phyloP scores from a whole-genome alignment of 2,329 filamentous ascomycete genomes.

The Botrytis pseudocinerea region DNA sequence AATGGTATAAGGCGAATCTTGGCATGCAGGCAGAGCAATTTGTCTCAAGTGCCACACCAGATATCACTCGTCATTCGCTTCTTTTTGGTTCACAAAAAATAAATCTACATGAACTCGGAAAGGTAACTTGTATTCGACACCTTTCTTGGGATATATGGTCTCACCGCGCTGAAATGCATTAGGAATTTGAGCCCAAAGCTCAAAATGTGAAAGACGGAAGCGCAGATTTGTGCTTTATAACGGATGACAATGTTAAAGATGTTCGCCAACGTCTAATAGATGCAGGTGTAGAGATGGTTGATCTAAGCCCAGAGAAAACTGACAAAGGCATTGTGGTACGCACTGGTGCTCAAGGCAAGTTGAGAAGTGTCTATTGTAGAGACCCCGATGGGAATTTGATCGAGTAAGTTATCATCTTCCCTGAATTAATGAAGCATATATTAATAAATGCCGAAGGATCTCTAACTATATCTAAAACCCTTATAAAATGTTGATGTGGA shows the following conservation, averaged over 20 bases:
- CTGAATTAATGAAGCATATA: slow-evolving; percentile 1
- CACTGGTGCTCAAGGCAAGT: slow-evolving; percentile 55
- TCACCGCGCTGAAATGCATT: not conserved
- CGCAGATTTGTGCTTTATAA: slow-evolving; percentile 61
- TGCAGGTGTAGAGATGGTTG: slow-evolving; percentile 49
- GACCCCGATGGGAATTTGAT: slow-evolving; percentile 64
- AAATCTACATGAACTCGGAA: slow-evolving; percentile 59
- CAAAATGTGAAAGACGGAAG: slow-evolving; percentile 54
- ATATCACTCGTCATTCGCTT: slow-evolving; percentile 51
- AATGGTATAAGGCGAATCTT: slow-evolving; percentile 56
- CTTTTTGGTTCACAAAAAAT: slow-evolving; percentile 61
- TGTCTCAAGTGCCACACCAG: slow-evolving; percentile 44
- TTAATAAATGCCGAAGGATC: slow-evolving; percentile 24
- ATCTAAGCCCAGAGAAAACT: slow-evolving; percentile 32
- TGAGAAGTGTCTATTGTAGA: slow-evolving; percentile 59
- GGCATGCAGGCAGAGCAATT: slow-evolving; percentile 60
- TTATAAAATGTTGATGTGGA: slow-evolving; percentile 5
- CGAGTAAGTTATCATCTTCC: slow-evolving; percentile 47
- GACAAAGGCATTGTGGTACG: slow-evolving; percentile 54
- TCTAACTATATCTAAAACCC: slow-evolving; percentile 27
- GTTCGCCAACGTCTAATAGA: slow-evolving; percentile 47
- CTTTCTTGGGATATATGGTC: not conserved
- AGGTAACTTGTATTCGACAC: slow-evolving; percentile 30
- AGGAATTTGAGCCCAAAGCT: slow-evolving; percentile 62
- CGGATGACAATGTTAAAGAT: slow-evolving; percentile 51